Evolutionary conservation across 2,329 filamentous ascomycete species (phyloP).

Genomic region (Sclerotinia borealis): DNA sequence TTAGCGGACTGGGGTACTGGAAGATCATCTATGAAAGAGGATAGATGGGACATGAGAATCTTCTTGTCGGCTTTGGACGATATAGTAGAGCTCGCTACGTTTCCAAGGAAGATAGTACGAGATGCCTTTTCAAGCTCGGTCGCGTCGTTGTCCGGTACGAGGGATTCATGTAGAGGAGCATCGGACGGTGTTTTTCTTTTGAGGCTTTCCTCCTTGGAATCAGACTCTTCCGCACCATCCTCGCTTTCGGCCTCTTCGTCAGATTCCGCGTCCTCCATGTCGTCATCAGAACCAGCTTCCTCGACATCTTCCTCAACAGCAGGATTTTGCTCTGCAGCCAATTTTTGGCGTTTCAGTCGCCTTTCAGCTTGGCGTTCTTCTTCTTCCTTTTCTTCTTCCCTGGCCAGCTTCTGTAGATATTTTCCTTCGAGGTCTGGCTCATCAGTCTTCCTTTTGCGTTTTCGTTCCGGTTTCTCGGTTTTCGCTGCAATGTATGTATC

Average conservation of each 20-base stretch:
- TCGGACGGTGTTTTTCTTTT: conserved; percentile 40
- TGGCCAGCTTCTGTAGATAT: conserved; percentile 60
- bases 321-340: conserved; percentile 35
- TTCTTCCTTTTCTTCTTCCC: conserved; percentile 53
- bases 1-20: conserved; percentile 40
- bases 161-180: conserved; percentile 47
- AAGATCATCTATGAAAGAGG: conserved; percentile 61
- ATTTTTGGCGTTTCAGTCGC: conserved; percentile 48
- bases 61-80: conserved; percentile 77
- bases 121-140: conserved; percentile 75
- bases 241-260: conserved; percentile 27
- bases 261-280: conserved; percentile 22
- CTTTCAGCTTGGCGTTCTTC: conserved; percentile 37
- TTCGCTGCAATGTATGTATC: conserved; percentile 42
- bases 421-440: conserved; percentile 64
- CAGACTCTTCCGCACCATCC: conserved; percentile 25
- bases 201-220: conserved; percentile 19
- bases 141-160: conserved; percentile 46
- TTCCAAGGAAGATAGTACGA: conserved; percentile 88
- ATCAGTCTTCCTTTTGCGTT: conserved; percentile 58
- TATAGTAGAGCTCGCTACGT: conserved; percentile 79
- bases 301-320: conserved; percentile 31
- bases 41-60: conserved; percentile 67
- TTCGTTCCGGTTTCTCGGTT: conserved; percentile 38
- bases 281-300: conserved; percentile 24